These are phyloP conservation scores for Volvariella surrecta DNA, from an alignment of 1,284 basidiomycete species.

Conservation along the genomic window DNA sequence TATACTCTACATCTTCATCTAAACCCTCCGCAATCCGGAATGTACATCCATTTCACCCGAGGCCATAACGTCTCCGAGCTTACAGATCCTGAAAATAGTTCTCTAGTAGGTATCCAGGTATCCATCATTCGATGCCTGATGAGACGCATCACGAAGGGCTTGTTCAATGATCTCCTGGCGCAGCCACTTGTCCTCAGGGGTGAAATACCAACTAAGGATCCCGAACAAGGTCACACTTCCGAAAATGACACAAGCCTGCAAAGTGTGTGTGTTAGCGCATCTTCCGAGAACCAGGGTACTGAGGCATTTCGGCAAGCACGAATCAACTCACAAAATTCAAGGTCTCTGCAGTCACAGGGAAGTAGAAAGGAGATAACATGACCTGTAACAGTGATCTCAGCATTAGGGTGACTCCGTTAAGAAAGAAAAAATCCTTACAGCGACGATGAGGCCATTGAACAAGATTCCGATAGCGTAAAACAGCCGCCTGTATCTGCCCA, in stretches of 20 bases:
- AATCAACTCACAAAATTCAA: conserved; percentile 83
- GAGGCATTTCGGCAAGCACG: not conserved
- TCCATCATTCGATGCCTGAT: not conserved
- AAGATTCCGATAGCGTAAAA: conserved; percentile 60
- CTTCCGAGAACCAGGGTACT: not conserved
- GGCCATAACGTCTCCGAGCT: no score
- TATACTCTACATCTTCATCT: no score
- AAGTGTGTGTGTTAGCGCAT: not conserved
- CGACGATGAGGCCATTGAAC: conserved; percentile 69
- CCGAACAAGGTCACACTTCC: conserved; percentile 71
- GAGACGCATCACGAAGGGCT: conserved; percentile 24
- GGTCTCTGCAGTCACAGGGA: conserved; percentile 61
- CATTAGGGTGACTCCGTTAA: conserved; percentile 7
- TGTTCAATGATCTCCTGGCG: conserved; percentile 48
- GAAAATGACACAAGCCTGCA: conserved; percentile 68
- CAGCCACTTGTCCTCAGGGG: conserved; percentile 71
- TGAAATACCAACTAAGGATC: conserved; percentile 66
- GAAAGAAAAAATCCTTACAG: conserved; percentile 34
- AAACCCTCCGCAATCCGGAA: no score
- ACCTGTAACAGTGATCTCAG: conserved; percentile 41
- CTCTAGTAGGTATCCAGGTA: not conserved
- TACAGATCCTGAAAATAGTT: no score
- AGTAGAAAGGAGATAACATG: conserved; percentile 75
- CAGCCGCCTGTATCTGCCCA: conserved; percentile 55
- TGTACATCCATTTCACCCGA: no score